Base-by-base conservation (phyloP, 148 eudicot species). In the Linanthus parryae region DNA sequence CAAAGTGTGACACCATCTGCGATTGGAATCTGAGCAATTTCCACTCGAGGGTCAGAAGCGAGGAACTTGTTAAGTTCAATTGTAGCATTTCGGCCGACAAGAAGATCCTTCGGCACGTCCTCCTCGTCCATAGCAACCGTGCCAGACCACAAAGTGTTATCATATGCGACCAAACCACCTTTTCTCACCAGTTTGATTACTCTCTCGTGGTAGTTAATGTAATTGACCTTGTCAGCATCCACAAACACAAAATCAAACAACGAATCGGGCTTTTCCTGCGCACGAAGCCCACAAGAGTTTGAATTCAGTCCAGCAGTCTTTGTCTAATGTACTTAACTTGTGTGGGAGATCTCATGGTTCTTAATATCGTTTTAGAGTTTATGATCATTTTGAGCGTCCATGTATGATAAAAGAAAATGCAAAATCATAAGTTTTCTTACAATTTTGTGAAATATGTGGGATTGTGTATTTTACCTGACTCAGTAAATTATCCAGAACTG, bases 201-300 rank as follows among this genome's bases (percentile, higher is more conserved):
- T 7, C 9, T 14, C 22, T 75, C 76, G 13, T 75, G 80, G 62
- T 75, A 75, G 16, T 55, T 44, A 1, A 58, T 44, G 46, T 71
- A 75, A 46, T 64, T 75, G 9, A 44, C 47, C 55, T 71, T 75
- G 20, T 75, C 80, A 1, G 69, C 76, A 56, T 75, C 80, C n/a
- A 75, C 73, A 33, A 70, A 75, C 15, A 48, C 73, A 29, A 69
- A 70, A 38, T 75, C 76, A 30, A 62, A 75, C 0, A 30, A 31
- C 11, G 53, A 64, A 17, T 52, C 61, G 18, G 44, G 34, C 19
- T 64, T 42, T 29, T 50, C 69, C 72, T 67, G 64, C 44, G 42
- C 22, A 0, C 6, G 4, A n/a, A n/a, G n/a, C n/a, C n/a, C n/a
- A n/a, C n/a, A n/a, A n/a, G n/a, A n/a, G n/a, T n/a, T n/a, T n/a